Percentiles rank a stretch among this genome's conserved stretches.
These are phyloP conservation scores for Prunus persica DNA, from an alignment of 306 rosid genomes.

Conservation along the genomic window DNA sequence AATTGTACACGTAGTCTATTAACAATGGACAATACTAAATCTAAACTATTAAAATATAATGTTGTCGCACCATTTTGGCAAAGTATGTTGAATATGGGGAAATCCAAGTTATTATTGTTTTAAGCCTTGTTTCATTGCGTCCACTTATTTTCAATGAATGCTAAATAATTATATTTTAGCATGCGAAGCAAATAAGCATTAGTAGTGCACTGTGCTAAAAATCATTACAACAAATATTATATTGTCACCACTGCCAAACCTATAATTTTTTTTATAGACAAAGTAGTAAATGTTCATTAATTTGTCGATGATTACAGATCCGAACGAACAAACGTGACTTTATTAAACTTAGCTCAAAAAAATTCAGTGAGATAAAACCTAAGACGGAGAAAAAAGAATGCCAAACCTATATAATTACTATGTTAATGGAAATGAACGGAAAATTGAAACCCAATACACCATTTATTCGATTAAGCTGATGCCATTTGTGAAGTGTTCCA, in stretches of 20 bases:
- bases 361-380: no score
- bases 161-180: not conserved
- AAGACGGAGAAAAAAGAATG: not conserved
- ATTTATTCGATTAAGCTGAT: no score
- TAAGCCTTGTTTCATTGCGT: not conserved
- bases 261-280: no score
- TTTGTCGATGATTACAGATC: no score
- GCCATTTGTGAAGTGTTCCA: no score
- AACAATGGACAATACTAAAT: not conserved
- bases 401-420: not conserved
- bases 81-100: not conserved
- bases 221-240: not conserved
- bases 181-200: not conserved
- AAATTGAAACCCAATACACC: no score
- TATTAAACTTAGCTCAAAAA: no score
- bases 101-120: not conserved
- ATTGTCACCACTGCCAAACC: not conserved
- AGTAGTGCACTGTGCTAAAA: not conserved
- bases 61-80: not conserved
- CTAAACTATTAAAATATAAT: not conserved
- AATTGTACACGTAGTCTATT: not conserved
- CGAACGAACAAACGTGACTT: no score
- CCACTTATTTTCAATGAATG: conserved; percentile 5
- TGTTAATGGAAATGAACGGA: not conserved
- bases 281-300: no score